phyloP scores from a whole-genome alignment of 495 filamentous ascomycete genomes.

The Amniculicola lignicola region DNA sequence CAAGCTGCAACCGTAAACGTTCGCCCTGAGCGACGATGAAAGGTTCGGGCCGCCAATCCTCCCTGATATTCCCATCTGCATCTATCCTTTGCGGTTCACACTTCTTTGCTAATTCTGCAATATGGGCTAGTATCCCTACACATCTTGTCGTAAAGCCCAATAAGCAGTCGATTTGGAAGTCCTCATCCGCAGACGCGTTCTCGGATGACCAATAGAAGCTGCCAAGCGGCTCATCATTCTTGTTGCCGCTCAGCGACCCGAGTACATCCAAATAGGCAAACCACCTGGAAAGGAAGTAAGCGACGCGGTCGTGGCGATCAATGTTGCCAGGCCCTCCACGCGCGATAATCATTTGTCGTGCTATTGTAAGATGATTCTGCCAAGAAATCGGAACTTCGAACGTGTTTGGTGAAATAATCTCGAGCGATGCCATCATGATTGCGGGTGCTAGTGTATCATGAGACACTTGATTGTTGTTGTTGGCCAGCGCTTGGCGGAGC shows the following conservation, averaged over 20 bases:
- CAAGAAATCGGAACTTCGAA: slow-evolving; percentile 72
- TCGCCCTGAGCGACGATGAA: slow-evolving; percentile 55
- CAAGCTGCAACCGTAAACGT: slow-evolving; percentile 53
- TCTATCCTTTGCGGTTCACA: slow-evolving; percentile 69
- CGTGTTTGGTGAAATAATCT: slow-evolving; percentile 80
- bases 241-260: slow-evolving; percentile 69
- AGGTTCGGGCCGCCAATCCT: slow-evolving; percentile 58
- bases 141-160: slow-evolving; percentile 59
- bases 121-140: slow-evolving; percentile 66
- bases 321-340: slow-evolving; percentile 59
- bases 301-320: slow-evolving; percentile 61
- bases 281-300: slow-evolving; percentile 81
- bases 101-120: slow-evolving; percentile 67
- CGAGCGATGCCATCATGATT: slow-evolving; percentile 80
- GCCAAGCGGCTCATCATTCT: slow-evolving; percentile 54
- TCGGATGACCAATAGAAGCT: slow-evolving; percentile 54
- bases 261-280: slow-evolving; percentile 82
- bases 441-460: slow-evolving; percentile 77
- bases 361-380: slow-evolving; percentile 74
- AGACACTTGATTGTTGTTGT: slow-evolving; percentile 51
- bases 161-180: slow-evolving; percentile 62
- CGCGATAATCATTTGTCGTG: slow-evolving; percentile 69
- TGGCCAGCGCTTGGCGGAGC: slow-evolving; percentile 60
- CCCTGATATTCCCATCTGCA: slow-evolving; percentile 49
- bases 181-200: slow-evolving; percentile 42